A percentile compares a stretch with the other conserved stretches of the same genome.
Evolutionary conservation across 495 filamentous ascomycete species (phyloP).

Genomic region (Aspergillus sclerotioniger): DNA sequence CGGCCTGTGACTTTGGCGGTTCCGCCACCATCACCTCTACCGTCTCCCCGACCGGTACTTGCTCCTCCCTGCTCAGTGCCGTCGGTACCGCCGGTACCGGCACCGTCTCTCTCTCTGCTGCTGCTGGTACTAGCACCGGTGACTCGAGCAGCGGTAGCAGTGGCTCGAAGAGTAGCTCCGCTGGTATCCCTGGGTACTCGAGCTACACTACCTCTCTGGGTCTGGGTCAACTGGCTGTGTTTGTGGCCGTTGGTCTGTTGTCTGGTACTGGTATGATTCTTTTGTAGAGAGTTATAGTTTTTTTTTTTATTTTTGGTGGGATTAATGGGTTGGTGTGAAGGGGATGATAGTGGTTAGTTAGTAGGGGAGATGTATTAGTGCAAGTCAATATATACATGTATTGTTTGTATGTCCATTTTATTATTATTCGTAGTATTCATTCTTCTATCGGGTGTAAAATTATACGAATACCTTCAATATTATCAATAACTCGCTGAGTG

Average conservation of each 20-base stretch:
- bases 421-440: no score
- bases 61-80: constrained; percentile 52
- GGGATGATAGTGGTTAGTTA: no score
- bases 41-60: constrained; percentile 47
- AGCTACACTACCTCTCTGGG: constrained; percentile 52
- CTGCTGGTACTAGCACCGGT: constrained; percentile 28
- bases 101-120: constrained; percentile 50
- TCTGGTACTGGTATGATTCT: constrained; percentile 70
- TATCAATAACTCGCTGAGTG: no score
- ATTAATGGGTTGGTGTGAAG: no score
- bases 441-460: no score
- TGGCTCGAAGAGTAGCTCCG: constrained; percentile 4
- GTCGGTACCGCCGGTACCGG: constrained; percentile 63
- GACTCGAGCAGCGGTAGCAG: constrained; percentile 14
- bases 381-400: no score
- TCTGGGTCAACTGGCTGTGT: constrained; percentile 59
- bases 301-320: neutral
- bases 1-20: constrained; percentile 78
- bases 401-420: no score
- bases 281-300: constrained; percentile 44
- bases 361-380: no score
- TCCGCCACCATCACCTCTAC: constrained; percentile 53
- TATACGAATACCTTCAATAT: no score
- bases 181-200: constrained; percentile 12
- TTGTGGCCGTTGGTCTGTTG: constrained; percentile 62